phyloP scores from a whole-genome alignment of 345 rosid genomes.

The Gossypium raimondii region DNA sequence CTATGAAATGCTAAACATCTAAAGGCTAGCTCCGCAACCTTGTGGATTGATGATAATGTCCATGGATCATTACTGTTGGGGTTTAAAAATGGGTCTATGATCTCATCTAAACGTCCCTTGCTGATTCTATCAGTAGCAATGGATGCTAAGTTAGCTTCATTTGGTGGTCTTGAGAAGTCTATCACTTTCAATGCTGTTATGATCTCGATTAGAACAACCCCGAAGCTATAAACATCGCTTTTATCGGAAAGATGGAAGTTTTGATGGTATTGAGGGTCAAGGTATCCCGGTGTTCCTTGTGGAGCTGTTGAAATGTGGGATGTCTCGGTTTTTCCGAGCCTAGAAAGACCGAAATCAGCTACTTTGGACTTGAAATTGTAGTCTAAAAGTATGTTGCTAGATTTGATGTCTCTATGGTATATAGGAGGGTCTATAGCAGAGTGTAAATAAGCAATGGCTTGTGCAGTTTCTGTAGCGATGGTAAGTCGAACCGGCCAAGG shows the following conservation, averaged over 20 bases:
- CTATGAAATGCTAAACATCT: slow-evolving; percentile 62
- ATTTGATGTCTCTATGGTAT: slow-evolving; percentile 80
- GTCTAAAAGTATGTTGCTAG: slow-evolving; percentile 84
- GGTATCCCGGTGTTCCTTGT: slow-evolving; percentile 88
- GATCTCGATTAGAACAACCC: slow-evolving; percentile 63
- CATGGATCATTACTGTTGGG: slow-evolving; percentile 31
- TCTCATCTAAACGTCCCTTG: slow-evolving; percentile 47
- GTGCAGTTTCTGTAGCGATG: slow-evolving; percentile 69
- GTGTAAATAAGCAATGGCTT: slow-evolving; percentile 80
- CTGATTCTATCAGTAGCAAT: slow-evolving; percentile 58
- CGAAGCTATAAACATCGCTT: slow-evolving; percentile 80
- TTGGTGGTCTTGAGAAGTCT: slow-evolving; percentile 46
- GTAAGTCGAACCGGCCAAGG: slow-evolving; percentile 61
- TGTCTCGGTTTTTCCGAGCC: slow-evolving; percentile 62
- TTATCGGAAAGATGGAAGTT: slow-evolving; percentile 80
- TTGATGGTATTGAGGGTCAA: slow-evolving; percentile 88
- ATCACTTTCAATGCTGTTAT: slow-evolving; percentile 61
- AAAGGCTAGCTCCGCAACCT: slow-evolving; percentile 68
- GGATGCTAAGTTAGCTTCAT: slow-evolving; percentile 62
- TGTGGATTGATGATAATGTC: slow-evolving; percentile 39
- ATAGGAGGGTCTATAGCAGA: slow-evolving; percentile 68
- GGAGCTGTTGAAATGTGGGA: slow-evolving; percentile 98
- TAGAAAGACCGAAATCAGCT: slow-evolving; percentile 92
- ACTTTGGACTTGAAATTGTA: slow-evolving; percentile 58
- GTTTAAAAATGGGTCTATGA: slow-evolving; percentile 49